Percentiles rank a stretch among this genome's conserved stretches.
These are phyloP conservation scores for Oxytropis ochrocephala DNA, from an alignment of 306 rosid genomes.

Conservation along the genomic window DNA sequence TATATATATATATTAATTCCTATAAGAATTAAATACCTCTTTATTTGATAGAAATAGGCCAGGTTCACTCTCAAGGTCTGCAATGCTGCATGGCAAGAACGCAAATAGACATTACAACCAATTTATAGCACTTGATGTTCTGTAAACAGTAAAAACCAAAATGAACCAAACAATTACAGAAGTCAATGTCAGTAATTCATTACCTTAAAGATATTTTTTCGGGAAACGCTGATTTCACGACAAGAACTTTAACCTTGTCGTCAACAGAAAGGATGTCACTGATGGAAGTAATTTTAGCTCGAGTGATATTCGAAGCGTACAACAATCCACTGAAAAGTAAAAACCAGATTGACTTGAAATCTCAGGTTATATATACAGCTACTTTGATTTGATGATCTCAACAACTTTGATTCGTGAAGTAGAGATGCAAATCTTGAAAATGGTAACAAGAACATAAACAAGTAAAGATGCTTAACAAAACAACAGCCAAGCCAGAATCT, in stretches of 20 bases:
- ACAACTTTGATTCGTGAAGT: background rate
- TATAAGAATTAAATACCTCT: constrained; percentile 37
- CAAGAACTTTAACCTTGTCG: constrained; percentile 79
- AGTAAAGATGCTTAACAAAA: background rate
- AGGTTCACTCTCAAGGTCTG: constrained; percentile 81
- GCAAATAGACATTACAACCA: constrained; percentile 6
- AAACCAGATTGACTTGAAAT: background rate
- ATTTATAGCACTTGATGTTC: background rate
- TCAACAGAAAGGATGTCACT: constrained; percentile 55
- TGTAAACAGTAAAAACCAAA: background rate
- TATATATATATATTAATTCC: too few relatives aligned
- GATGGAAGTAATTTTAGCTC: constrained; percentile 53
- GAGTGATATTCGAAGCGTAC: constrained; percentile 76
- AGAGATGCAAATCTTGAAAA: background rate
- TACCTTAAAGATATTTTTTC: constrained; percentile 88
- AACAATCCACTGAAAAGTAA: constrained; percentile 72
- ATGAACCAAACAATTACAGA: constrained; percentile 1
- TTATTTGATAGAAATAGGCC: constrained; percentile 77
- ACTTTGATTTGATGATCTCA: background rate
- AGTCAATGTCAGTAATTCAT: constrained; percentile 1
- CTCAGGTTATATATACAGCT: background rate
- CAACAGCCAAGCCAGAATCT: background rate
- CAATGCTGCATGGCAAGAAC: constrained; percentile 54
- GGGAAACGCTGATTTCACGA: constrained; percentile 73
- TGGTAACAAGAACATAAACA: background rate